Evolutionary conservation across 2,329 filamentous ascomycete species (phyloP).

Genomic region (Aschersonia sp.): DNA sequence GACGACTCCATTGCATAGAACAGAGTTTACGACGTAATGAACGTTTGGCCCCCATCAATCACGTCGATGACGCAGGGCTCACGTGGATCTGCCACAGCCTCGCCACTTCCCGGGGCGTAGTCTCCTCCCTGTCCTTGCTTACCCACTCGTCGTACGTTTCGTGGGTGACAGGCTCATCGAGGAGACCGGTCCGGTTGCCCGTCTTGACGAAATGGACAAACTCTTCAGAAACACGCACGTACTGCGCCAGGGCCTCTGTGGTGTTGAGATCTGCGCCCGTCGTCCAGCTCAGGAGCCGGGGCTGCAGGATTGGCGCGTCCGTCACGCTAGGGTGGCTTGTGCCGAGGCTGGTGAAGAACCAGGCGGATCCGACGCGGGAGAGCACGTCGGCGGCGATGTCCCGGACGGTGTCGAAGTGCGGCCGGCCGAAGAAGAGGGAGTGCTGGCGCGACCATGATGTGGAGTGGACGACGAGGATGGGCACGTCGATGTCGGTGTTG

Average conservation of each 20-base stretch:
- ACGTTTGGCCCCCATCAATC: no score
- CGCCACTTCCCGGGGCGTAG: slow-evolving; percentile 18
- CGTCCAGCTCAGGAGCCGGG: slow-evolving; percentile 42
- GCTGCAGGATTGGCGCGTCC: slow-evolving; percentile 51
- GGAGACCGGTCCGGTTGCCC: slow-evolving; percentile 28
- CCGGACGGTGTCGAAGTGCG: slow-evolving; percentile 49
- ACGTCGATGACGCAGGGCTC: no score
- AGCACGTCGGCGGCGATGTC: slow-evolving; percentile 35
- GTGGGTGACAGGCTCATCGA: slow-evolving; percentile 33
- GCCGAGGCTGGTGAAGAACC: slow-evolving; percentile 40
- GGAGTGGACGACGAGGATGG: slow-evolving; percentile 47
- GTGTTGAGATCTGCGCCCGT: slow-evolving; percentile 46
- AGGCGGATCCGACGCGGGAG: slow-evolving; percentile 26
- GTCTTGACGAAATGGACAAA: slow-evolving; percentile 36
- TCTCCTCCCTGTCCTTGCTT: slow-evolving; percentile 15
- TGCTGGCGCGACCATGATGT: slow-evolving; percentile 46
- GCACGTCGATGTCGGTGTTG: slow-evolving; percentile 42
- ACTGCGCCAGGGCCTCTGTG: slow-evolving; percentile 40
- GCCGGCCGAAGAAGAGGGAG: slow-evolving; percentile 44
- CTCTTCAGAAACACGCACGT: slow-evolving; percentile 42
- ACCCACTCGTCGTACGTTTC: slow-evolving; percentile 25
- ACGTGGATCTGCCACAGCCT: slow-evolving; percentile 29
- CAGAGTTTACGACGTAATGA: not conserved
- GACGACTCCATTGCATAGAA: not conserved
- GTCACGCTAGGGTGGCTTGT: slow-evolving; percentile 51